Percentiles rank a stretch among this genome's conserved stretches.
phyloP scores from a whole-genome alignment of 2,329 filamentous ascomycete species.

The Onygenales sp. region DNA sequence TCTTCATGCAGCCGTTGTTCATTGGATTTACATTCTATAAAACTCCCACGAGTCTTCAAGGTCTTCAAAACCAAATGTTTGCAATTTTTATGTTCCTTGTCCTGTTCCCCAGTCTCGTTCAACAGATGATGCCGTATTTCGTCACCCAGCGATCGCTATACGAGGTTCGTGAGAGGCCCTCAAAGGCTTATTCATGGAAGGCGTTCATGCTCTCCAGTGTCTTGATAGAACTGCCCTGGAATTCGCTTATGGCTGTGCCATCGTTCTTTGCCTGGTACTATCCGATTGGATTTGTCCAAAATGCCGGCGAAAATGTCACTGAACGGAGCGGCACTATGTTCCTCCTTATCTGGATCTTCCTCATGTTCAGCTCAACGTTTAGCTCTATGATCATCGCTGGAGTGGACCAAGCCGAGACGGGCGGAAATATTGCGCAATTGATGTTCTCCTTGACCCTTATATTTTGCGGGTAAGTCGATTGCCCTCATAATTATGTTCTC shows the following conservation, averaged over 20 bases:
- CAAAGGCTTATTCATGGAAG: conserved; percentile 66
- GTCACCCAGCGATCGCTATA: conserved; percentile 50
- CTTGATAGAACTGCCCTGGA: conserved; percentile 61
- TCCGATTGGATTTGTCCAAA: conserved; percentile 42
- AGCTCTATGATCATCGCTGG: conserved; percentile 65
- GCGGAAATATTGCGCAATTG: conserved; percentile 53
- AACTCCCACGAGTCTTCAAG: conserved; percentile 64
- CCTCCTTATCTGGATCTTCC: conserved; percentile 54
- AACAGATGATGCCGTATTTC: conserved; percentile 51
- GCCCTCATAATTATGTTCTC: background rate
- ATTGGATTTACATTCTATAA: conserved; percentile 78
- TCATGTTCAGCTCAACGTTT: conserved; percentile 64
- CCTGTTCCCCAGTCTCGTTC: conserved; percentile 56
- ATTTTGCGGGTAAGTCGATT: conserved; percentile 38
- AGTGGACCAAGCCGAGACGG: conserved; percentile 59
- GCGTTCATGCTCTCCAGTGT: conserved; percentile 62
- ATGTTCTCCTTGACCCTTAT: conserved; percentile 50
- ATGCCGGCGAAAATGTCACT: conserved; percentile 30
- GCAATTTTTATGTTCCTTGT: conserved; percentile 77
- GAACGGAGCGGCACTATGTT: conserved; percentile 57
- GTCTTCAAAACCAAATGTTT: conserved; percentile 86
- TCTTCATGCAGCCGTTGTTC: conserved; percentile 47
- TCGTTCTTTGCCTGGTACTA: conserved; percentile 62
- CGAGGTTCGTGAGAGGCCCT: conserved; percentile 52
- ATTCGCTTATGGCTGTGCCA: conserved; percentile 52